Evolutionary conservation across 495 filamentous ascomycete genomes (phyloP).

Genomic region (Neurospora sp.): DNA sequence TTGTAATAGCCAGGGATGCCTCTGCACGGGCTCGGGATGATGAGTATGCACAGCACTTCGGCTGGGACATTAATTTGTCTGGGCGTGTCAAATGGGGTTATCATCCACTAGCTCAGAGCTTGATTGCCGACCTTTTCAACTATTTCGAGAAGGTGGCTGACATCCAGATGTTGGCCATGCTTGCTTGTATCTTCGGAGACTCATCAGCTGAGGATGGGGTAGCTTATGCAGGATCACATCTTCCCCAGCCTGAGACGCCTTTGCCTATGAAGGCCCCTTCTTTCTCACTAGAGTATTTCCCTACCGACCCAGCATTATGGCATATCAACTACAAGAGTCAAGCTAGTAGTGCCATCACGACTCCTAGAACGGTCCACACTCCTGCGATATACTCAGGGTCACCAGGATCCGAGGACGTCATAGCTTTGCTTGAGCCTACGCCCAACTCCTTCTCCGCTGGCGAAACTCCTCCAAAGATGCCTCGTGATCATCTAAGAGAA

Average conservation of each 20-base stretch:
- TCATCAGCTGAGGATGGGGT: constrained; percentile 40
- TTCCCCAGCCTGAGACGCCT: constrained; percentile 43
- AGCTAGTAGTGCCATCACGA: constrained; percentile 41
- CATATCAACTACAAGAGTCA: constrained; percentile 37
- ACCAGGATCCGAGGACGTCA: constrained; percentile 44
- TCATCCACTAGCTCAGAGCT: constrained; percentile 68
- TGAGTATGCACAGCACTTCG: constrained; percentile 8
- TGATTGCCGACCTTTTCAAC: constrained; percentile 60
- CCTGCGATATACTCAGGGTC: constrained; percentile 50
- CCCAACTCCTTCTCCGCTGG: constrained; percentile 49
- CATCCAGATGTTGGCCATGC: constrained; percentile 91
- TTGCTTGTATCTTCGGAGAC: constrained; percentile 79
- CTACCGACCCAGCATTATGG: constrained; percentile 50
- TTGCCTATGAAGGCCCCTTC: constrained; percentile 56
- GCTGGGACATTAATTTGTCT: constrained; percentile 24
- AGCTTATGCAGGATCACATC: constrained; percentile 34
- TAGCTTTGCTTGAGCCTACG: constrained; percentile 38
- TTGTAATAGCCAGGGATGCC: constrained; percentile 51
- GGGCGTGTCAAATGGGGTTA: constrained; percentile 76
- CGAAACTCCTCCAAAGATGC: constrained; percentile 53
- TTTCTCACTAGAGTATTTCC: constrained; percentile 60
- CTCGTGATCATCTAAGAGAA: constrained; percentile 24
- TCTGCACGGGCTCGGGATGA: constrained; percentile 41
- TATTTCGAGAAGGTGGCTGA: constrained; percentile 75
- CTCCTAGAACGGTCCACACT: constrained; percentile 49